phyloP scores from a whole-genome alignment of 2,329 filamentous ascomycete species.

The Grosmannia huntii region DNA sequence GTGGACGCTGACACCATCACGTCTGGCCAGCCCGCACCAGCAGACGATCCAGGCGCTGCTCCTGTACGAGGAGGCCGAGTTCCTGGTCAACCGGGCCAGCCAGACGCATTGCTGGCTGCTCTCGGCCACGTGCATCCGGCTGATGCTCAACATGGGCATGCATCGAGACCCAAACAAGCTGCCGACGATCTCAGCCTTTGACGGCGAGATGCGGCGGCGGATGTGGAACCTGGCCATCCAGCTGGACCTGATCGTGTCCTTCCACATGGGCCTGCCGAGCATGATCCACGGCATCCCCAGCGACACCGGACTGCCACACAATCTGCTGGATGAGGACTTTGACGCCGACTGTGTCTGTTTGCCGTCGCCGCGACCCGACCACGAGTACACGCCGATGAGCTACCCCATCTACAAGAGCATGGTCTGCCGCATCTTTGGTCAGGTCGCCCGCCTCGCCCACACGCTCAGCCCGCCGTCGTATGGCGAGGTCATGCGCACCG shows the following conservation, averaged over 20 bases:
- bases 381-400: conserved; percentile 45
- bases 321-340: conserved; percentile 55
- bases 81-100: conserved; percentile 34
- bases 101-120: conserved; percentile 43
- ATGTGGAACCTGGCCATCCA: conserved; percentile 42
- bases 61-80: conserved; percentile 40
- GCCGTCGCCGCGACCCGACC: conserved; percentile 41
- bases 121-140: conserved; percentile 33
- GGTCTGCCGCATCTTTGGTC: conserved; percentile 34
- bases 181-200: conserved; percentile 35
- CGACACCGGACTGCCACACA: conserved; percentile 48
- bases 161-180: conserved; percentile 42
- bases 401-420: conserved; percentile 40
- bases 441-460: conserved; percentile 37
- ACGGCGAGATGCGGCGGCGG: conserved; percentile 40
- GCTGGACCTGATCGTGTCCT: conserved; percentile 51
- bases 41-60: conserved; percentile 37
- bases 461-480: conserved; percentile 33
- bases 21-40: conserved; percentile 35
- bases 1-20: conserved; percentile 36
- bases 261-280: conserved; percentile 54
- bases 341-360: conserved; percentile 39
- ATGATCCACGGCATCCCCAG: conserved; percentile 52
- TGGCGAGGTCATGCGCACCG: conserved; percentile 34
- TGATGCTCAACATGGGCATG: conserved; percentile 46